Conservation (phyloP, 2,329 filamentous ascomycete species). For the Ustilaginoidea virens region DNA sequence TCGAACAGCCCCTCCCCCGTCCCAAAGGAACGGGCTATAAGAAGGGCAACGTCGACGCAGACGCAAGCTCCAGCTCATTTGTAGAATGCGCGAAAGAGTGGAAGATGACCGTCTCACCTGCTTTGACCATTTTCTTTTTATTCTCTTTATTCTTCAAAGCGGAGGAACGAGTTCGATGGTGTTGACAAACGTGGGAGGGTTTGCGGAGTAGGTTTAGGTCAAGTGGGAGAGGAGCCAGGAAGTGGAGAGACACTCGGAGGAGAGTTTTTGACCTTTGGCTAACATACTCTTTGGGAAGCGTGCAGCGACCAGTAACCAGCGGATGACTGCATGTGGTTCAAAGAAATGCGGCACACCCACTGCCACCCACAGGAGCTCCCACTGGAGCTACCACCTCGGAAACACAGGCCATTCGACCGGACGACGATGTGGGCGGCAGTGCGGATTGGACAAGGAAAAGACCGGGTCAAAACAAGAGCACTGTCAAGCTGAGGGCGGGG, state of each 20-base stretch:
- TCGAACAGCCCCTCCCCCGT: conserved; percentile 18
- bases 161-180: background rate
- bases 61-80: background rate
- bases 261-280: conserved; percentile 6
- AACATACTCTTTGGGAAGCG: too few species aligned
- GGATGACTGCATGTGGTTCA: too few species aligned
- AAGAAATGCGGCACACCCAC: too few species aligned
- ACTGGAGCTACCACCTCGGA: too few species aligned
- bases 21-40: conserved; percentile 10
- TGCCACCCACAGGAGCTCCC: too few species aligned
- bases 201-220: conserved; percentile 4
- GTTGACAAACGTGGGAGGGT: too few species aligned
- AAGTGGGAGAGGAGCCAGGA: conserved; percentile 4
- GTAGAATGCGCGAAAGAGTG: background rate
- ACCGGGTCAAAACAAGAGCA: too few species aligned
- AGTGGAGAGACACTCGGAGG: conserved; percentile 6
- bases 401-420: too few species aligned
- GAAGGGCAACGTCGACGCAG: conserved; percentile 2
- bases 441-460: too few species aligned
- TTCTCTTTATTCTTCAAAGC: conserved; percentile 15
- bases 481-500: too few species aligned
- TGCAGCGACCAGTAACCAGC: too few species aligned
- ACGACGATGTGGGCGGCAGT: too few species aligned
- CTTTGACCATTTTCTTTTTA: conserved; percentile 91
- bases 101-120: conserved; percentile 41